phyloP scores from a whole-genome alignment of 805 yeast species.

The Metschnikowia orientalis region DNA sequence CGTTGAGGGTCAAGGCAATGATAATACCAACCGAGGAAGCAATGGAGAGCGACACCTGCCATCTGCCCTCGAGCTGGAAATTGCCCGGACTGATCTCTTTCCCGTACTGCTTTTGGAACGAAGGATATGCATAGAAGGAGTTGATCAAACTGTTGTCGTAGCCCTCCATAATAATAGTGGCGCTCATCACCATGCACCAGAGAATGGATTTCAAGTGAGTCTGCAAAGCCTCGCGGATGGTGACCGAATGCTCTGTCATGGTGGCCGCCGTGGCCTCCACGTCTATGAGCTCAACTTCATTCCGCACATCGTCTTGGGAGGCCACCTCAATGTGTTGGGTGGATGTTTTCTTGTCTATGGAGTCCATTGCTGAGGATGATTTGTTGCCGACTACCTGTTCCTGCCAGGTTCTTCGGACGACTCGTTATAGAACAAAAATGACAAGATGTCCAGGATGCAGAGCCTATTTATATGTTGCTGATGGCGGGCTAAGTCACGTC shows the following conservation, averaged over 20 bases:
- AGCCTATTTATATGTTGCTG: too few relatives aligned
- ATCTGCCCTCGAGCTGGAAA: conserved; percentile 8
- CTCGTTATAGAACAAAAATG: too few relatives aligned
- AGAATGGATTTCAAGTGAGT: conserved; percentile 12
- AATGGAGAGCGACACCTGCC: conserved; percentile 23
- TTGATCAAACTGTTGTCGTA: conserved; percentile 12
- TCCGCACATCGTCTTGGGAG: neutral
- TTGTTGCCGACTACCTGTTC: too few relatives aligned
- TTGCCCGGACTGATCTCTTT: conserved; percentile 1
- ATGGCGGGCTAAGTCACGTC: too few relatives aligned
- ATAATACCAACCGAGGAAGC: conserved; percentile 26
- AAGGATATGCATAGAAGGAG: conserved; percentile 11
- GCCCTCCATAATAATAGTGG: conserved; percentile 13
- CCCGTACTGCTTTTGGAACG: conserved; percentile 9
- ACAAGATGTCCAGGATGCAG: too few relatives aligned
- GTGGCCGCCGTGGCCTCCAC: conserved; percentile 20
- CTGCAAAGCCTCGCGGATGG: conserved; percentile 11
- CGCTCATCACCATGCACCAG: conserved; percentile 10
- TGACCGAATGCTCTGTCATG: conserved; percentile 19
- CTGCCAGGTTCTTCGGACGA: too few relatives aligned
- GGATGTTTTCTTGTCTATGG: conserved; percentile 1
- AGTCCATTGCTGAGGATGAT: conserved; percentile 1
- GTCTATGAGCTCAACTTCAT: conserved; percentile 1
- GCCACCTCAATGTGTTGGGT: conserved; percentile 4
- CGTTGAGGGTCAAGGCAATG: conserved; percentile 41